Evolutionary conservation across 2,329 filamentous ascomycete species (phyloP).

Genomic region (Colletotrichum cordylinicola): DNA sequence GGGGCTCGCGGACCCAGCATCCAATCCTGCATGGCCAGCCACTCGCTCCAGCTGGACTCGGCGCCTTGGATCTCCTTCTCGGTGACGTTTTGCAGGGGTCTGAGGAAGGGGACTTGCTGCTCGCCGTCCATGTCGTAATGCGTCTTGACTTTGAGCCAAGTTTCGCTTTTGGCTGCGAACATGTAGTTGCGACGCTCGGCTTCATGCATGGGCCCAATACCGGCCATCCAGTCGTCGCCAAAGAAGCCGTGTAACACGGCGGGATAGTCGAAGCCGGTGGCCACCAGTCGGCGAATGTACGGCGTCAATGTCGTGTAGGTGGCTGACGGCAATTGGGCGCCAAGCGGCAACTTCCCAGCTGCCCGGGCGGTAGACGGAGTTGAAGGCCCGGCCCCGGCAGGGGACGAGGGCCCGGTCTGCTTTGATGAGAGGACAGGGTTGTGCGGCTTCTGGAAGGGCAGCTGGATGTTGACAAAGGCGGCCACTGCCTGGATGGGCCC

Average conservation of each 20-base stretch:
- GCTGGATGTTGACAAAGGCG: conserved; percentile 87
- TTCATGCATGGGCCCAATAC: conserved; percentile 84
- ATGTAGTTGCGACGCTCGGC: conserved; percentile 92
- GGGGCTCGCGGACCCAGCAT: conserved; percentile 88
- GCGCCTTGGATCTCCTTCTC: conserved; percentile 83
- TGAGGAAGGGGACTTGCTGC: conserved; percentile 86
- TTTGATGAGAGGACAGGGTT: conserved; percentile 49
- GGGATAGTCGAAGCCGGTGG: conserved; percentile 88
- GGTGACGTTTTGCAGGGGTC: conserved; percentile 77
- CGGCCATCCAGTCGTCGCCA: conserved; percentile 86
- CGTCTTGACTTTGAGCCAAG: conserved; percentile 87
- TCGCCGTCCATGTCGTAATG: conserved; percentile 87
- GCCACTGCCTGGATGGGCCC: conserved; percentile 85
- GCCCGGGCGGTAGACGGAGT: conserved; percentile 29
- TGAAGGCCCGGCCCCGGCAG: conserved; percentile 35
- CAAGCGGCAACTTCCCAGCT: conserved; percentile 34
- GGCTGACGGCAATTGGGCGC: conserved; percentile 29
- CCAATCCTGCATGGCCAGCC: conserved; percentile 98
- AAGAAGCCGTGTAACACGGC: conserved; percentile 95
- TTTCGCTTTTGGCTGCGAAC: conserved; percentile 91
- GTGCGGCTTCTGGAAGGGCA: conserved; percentile 78
- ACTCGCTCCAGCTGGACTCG: conserved; percentile 89
- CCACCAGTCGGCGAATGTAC: conserved; percentile 88
- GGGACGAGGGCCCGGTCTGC: conserved; percentile 34
- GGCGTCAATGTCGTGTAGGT: conserved; percentile 75